phyloP scores from a whole-genome alignment of 345 rosid species.

The Arabidopsis suecica region DNA sequence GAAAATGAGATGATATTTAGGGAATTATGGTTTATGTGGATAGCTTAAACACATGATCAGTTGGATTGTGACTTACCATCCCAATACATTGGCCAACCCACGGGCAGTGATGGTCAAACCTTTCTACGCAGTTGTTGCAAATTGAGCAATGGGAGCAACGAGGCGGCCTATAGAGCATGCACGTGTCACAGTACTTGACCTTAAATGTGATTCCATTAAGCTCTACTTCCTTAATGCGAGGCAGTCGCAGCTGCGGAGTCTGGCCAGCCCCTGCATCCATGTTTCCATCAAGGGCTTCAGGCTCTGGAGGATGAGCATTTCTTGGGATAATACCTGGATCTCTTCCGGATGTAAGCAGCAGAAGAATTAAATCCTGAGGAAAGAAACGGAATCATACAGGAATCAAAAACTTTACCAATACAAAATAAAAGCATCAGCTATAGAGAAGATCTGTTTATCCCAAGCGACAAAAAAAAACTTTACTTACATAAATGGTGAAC shows the following conservation, averaged over 20 bases:
- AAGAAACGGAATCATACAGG: conserved; percentile 7
- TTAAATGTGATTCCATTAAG: conserved; percentile 77
- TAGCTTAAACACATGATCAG: conserved; percentile 2
- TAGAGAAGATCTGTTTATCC: neutral
- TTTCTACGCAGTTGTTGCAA: conserved; percentile 96
- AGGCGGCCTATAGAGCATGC: conserved; percentile 97
- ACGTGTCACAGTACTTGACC: conserved; percentile 94
- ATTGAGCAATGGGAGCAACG: conserved; percentile 99
- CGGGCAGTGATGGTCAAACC: conserved; percentile 99
- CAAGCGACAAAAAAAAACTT: neutral
- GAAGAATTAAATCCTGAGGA: conserved; percentile 80
- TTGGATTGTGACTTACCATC: conserved; percentile 57
- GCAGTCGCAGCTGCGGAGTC: conserved; percentile 80
- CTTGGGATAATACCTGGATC: conserved; percentile 98
- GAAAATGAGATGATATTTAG: neutral
- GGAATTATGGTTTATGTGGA: neutral
- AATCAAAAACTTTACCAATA: conserved; percentile 4
- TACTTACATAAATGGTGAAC: conserved; percentile 74
- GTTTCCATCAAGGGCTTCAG: conserved; percentile 68
- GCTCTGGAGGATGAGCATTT: conserved; percentile 96
- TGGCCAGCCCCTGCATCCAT: conserved; percentile 67
- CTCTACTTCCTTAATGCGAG: conserved; percentile 88
- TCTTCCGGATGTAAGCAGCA: conserved; percentile 91
- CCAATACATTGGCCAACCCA: conserved; percentile 99
- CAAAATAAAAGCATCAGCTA: neutral